Conservation (phyloP, 2,329 filamentous ascomycete species). For the Alternaria sp. region DNA sequence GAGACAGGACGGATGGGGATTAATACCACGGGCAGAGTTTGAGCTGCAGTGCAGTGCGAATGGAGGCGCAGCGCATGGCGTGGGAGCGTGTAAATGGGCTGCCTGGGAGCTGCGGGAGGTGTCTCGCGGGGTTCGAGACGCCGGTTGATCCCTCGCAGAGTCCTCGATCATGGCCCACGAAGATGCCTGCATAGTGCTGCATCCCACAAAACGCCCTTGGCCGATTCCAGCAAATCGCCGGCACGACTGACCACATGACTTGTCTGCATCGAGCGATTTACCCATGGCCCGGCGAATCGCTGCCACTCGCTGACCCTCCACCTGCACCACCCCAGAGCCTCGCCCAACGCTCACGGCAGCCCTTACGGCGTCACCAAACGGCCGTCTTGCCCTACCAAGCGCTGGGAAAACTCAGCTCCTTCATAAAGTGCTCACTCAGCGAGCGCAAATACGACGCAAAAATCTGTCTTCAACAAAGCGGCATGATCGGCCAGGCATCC, state of each 20-base stretch:
- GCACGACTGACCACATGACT: constrained; percentile 28
- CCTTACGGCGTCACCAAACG: background rate
- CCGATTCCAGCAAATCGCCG: constrained; percentile 28
- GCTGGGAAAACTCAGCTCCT: constrained; percentile 8
- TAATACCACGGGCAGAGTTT: constrained; percentile 24
- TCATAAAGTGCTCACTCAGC: constrained; percentile 14
- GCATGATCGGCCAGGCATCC: constrained; percentile 22
- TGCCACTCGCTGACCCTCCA: constrained; percentile 14
- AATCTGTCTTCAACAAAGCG: constrained; percentile 12
- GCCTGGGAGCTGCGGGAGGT: constrained; percentile 20
- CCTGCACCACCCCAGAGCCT: constrained; percentile 22
- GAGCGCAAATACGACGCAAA: background rate
- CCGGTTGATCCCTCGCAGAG: constrained; percentile 24
- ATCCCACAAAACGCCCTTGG: constrained; percentile 22
- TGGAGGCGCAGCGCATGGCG: constrained; percentile 36
- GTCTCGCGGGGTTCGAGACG: constrained; percentile 17
- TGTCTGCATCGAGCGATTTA: constrained; percentile 19
- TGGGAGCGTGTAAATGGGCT: constrained; percentile 26
- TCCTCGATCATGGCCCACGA: constrained; percentile 32
- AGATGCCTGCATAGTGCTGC: constrained; percentile 26
- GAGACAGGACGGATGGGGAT: constrained; percentile 29
- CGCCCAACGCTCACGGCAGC: constrained; percentile 28
- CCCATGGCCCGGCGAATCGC: constrained; percentile 26
- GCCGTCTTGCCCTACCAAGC: constrained; percentile 13
- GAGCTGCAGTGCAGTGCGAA: constrained; percentile 23